A percentile compares a stretch with the other conserved stretches of the same genome.
Evolutionary conservation across 2,329 filamentous ascomycete species (phyloP).

Genomic region (Sporothrix globosa): DNA sequence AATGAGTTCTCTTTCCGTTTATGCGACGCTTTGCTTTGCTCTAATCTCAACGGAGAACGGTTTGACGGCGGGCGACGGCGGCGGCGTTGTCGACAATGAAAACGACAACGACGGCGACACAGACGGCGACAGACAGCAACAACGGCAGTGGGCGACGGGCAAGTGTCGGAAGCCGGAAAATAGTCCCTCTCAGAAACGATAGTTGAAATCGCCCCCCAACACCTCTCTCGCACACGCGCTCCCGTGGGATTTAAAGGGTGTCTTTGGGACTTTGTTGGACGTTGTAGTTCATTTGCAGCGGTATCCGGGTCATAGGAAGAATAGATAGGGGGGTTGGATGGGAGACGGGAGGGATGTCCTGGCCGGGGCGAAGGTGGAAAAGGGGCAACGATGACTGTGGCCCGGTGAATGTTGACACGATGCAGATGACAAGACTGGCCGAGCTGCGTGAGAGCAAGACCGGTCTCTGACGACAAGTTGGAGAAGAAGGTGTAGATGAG

Average conservation of each 20-base stretch:
- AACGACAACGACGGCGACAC: conserved; percentile 38
- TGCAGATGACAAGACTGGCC: conserved; percentile 25
- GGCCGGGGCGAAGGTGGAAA: conserved; percentile 23
- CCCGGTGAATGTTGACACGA: conserved; percentile 30
- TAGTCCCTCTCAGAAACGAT: conserved; percentile 54
- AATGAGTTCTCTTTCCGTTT: conserved; percentile 13
- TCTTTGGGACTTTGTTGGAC: conserved; percentile 57
- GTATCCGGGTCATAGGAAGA: conserved; percentile 59
- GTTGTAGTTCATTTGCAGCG: conserved; percentile 58
- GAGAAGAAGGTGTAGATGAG: conserved; percentile 10
- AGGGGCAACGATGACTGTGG: conserved; percentile 29
- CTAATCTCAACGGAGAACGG: not conserved
- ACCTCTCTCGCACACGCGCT: conserved; percentile 65
- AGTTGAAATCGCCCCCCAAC: conserved; percentile 60
- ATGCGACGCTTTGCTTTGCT: not conserved
- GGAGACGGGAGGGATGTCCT: conserved; percentile 23
- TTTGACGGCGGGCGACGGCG: conserved; percentile 36
- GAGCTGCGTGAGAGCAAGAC: conserved; percentile 31
- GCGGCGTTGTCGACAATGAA: conserved; percentile 35
- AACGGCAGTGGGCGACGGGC: conserved; percentile 36
- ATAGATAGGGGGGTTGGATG: conserved; percentile 41
- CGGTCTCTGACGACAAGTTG: conserved; percentile 25
- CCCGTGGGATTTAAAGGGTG: conserved; percentile 74
- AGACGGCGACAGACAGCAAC: conserved; percentile 38
- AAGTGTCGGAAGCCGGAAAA: conserved; percentile 42